Evolutionary conservation across 176 grass and related monocot species (phyloP), one percentile per base, ranked within the genome.

Genomic region (Avena eriantha): DNA sequence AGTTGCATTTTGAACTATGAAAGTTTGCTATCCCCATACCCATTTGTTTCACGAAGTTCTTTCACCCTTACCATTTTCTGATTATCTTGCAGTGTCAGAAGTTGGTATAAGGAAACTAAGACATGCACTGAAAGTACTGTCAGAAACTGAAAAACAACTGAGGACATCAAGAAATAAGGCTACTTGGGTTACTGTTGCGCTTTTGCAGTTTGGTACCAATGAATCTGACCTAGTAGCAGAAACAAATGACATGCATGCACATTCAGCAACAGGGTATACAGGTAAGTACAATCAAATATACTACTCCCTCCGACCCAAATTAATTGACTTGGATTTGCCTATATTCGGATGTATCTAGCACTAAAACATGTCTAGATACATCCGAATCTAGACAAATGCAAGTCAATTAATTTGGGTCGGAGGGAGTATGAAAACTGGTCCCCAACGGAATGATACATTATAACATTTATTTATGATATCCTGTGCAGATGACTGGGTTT

Each of bases 121-220:
- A 55, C 82, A 96, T 81, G 97, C 97, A 24, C 73, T 99, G 49
- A 96, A 99, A 90, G 90, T 99, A 74, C 87, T 99, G 50, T 99
- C 92, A 24, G 97, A 99, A 78, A 89, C 97, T 73, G 97, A 99
- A 86, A 99, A 99, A 24, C 97, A 99, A 18, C 79, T 99, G 68
- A 99, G 97, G 84, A 89, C 93, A 83, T 96, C 97, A 87, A 94
- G 93, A 87, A 99, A 96, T 84, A 94, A 99, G 78, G 89, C 92
- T 50, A 99, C 97, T 84, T 99, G 97, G 97, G 91, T 99, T 75
- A 96, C 97, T 56, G 97, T 99, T 83, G 92, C 97, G n/a, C 97
- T 99, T 91, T 86, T 99, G 83, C 97, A 99, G 87, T 99, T 99
- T 77, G 89, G 94, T 58, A 78, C 76, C 82, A 71, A 78, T 65